Conservation (phyloP, 1,284 basidiomycete species). For the Ceratobasidium sp. region DNA sequence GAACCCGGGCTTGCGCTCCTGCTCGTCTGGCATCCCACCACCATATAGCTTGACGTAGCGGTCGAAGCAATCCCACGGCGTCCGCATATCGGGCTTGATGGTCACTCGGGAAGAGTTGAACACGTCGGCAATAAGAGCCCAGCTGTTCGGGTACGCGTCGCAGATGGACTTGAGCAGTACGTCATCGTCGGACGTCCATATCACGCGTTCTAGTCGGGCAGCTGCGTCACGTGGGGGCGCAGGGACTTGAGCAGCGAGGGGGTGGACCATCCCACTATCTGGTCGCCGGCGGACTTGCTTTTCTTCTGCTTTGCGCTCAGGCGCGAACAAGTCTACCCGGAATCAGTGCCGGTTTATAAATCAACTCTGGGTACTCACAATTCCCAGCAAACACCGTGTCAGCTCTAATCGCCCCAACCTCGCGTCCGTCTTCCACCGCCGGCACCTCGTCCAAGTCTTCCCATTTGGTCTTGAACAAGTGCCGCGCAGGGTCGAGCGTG, state of each 20-base stretch:
- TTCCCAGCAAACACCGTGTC: slow-evolving; percentile 32
- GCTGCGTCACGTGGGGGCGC: slow-evolving; percentile 44
- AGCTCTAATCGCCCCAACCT: slow-evolving; percentile 37
- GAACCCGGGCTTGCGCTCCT: slow-evolving; percentile 7
- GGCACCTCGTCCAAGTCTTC: slow-evolving; percentile 51
- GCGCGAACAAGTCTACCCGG: slow-evolving; percentile 14
- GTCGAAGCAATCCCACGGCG: slow-evolving; percentile 62
- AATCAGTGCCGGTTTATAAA: no score
- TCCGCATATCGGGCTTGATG: slow-evolving; percentile 56
- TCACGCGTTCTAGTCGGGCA: slow-evolving; percentile 47
- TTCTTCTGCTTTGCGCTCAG: slow-evolving; percentile 26
- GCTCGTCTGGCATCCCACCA: slow-evolving; percentile 7
- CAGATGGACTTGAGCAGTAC: slow-evolving; percentile 54
- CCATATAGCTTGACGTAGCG: slow-evolving; percentile 47
- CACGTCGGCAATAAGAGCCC: slow-evolving; percentile 60
- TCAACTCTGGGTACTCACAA: slow-evolving; percentile 10
- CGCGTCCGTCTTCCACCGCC: slow-evolving; percentile 53
- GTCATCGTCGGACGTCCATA: slow-evolving; percentile 61
- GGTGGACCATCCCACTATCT: slow-evolving; percentile 35
- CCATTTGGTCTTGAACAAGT: slow-evolving; percentile 52
- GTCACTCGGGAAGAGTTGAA: slow-evolving; percentile 60
- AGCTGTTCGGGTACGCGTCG: slow-evolving; percentile 59
- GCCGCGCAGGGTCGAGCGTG: slow-evolving; percentile 57
- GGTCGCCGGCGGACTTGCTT: slow-evolving; percentile 18
- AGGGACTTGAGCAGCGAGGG: slow-evolving; percentile 39